Conservation (phyloP, 495 filamentous ascomycete species). For the Daldinia loculata region DNA sequence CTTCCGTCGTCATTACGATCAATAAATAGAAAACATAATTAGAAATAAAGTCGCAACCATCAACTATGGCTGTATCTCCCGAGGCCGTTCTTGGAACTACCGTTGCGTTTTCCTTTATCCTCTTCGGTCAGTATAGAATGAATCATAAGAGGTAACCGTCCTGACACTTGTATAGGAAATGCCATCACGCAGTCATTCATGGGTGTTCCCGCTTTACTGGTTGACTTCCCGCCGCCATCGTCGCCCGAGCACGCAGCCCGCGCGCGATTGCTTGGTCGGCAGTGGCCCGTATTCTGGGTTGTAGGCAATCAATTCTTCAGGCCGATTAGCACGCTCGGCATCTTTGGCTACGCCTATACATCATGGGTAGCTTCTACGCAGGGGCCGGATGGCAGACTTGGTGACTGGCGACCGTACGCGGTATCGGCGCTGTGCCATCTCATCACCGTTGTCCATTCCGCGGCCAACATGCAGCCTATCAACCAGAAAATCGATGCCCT, state of each 20-base stretch:
- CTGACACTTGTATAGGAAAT: slow-evolving; percentile 48
- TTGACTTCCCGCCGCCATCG: slow-evolving; percentile 55
- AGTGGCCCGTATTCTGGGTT: slow-evolving; percentile 60
- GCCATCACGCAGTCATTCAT: slow-evolving; percentile 62
- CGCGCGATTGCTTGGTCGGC: slow-evolving; percentile 53
- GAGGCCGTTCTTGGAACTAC: slow-evolving; percentile 49
- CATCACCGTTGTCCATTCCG: slow-evolving; percentile 56
- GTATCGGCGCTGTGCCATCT: slow-evolving; percentile 53
- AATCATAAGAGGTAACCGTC: background rate
- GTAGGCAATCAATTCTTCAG: slow-evolving; percentile 60
- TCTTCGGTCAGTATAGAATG: slow-evolving; percentile 48
- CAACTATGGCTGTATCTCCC: slow-evolving; percentile 28
- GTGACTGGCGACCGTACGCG: slow-evolving; percentile 54
- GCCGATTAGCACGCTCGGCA: slow-evolving; percentile 57
- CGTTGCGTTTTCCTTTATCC: slow-evolving; percentile 56
- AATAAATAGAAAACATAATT: background rate
- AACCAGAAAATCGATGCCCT: slow-evolving; percentile 57
- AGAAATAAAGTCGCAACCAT: background rate
- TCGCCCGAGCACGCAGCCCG: slow-evolving; percentile 50
- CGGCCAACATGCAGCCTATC: slow-evolving; percentile 60
- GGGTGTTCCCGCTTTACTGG: slow-evolving; percentile 57
- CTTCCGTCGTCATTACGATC: background rate
- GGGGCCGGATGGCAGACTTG: slow-evolving; percentile 24
- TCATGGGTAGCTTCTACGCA: slow-evolving; percentile 40
- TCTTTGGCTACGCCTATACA: slow-evolving; percentile 56